Conservation (phyloP, 768 basidiomycete species). For the Panaeolus papilionaceus region DNA sequence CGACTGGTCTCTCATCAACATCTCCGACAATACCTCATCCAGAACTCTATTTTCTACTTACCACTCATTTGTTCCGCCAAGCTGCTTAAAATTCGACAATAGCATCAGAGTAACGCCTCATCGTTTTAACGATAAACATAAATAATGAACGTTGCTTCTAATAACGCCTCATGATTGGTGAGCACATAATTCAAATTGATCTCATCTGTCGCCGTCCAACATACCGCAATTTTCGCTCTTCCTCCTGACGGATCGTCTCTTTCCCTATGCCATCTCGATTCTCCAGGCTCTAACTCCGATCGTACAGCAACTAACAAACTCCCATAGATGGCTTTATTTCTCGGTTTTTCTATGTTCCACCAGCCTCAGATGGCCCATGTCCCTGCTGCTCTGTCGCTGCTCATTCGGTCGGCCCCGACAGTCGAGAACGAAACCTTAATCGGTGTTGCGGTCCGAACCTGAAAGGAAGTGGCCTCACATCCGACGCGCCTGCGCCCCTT, state of each 20-base stretch:
- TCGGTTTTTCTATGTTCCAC: conserved; percentile 1
- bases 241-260: neutral
- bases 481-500: neutral
- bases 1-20: neutral
- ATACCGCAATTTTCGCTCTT: neutral
- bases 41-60: neutral
- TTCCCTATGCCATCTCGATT: neutral
- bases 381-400: neutral
- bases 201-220: neutral
- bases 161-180: neutral
- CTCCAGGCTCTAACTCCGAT: neutral
- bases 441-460: conserved; percentile 7
- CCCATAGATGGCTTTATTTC: conserved; percentile 7
- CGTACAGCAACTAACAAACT: conserved; percentile 2
- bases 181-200: neutral
- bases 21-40: neutral
- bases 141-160: neutral
- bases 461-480: neutral
- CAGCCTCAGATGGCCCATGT: conserved; percentile 1
- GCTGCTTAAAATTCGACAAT: neutral
- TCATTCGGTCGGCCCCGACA: neutral
- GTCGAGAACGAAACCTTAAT: neutral
- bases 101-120: neutral
- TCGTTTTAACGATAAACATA: neutral
- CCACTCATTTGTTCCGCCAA: neutral